Percentiles rank a stretch among this genome's conserved stretches.
These are phyloP conservation scores for Rhizopus arrhizus DNA, from an alignment of 371 early-diverging fungal species.

Conservation along the genomic window DNA sequence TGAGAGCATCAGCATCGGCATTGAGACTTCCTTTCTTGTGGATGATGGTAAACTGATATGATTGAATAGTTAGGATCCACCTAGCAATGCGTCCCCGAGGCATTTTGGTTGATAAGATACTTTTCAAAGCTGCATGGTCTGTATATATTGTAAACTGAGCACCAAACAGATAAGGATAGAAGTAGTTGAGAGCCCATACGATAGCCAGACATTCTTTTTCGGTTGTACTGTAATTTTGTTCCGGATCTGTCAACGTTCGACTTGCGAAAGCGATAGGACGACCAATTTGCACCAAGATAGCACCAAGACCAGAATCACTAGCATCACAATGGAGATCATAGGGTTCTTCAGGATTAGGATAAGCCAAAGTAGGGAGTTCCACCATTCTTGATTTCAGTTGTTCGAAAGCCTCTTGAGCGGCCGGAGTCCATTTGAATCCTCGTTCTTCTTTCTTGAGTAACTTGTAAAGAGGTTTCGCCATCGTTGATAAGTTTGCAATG, in stretches of 20 bases:
- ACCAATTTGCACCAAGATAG: no score
- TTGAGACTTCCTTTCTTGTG: conserved; percentile 1
- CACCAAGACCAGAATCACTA: no score
- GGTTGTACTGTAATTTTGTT: conserved; percentile 4
- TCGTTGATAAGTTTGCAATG: no score
- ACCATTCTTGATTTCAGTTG: no score
- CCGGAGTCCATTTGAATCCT: no score
- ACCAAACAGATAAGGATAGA: conserved; percentile 7
- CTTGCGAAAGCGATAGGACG: conserved; percentile 7
- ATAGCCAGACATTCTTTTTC: conserved; percentile 9
- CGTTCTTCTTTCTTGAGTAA: no score
- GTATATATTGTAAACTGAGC: neutral
- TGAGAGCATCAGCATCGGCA: conserved; percentile 9
- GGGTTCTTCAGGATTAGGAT: no score
- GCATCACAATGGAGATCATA: no score
- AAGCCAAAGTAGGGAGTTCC: no score
- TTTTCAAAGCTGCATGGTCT: neutral
- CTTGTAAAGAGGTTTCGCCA: no score
- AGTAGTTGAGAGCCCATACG: neutral
- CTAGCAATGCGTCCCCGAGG: neutral
- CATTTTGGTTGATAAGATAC: neutral
- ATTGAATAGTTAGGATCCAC: conserved; percentile 3
- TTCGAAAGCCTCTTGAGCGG: no score
- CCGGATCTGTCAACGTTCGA: neutral
- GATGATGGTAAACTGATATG: conserved; percentile 5